Conservation (phyloP, 306 rosid genomes). For the Vicia villosa region DNA sequence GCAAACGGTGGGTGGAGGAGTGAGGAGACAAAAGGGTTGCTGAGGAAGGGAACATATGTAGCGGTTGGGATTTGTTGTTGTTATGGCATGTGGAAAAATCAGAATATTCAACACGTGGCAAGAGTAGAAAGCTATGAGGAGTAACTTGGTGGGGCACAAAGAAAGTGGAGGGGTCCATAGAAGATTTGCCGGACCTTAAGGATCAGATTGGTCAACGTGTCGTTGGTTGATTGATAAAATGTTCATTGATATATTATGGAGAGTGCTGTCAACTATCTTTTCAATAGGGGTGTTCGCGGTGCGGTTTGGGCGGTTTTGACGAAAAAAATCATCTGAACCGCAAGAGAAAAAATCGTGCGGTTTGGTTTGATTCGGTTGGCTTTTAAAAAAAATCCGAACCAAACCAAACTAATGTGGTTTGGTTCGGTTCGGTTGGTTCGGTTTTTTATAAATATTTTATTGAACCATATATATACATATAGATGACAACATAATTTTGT, state of each 20-base stretch:
- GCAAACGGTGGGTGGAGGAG: not conserved
- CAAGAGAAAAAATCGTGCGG: too few relatives aligned
- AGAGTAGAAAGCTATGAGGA: not conserved
- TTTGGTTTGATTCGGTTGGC: too few relatives aligned
- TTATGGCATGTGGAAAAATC: not conserved
- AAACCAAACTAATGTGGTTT: too few relatives aligned
- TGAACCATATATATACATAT: too few relatives aligned
- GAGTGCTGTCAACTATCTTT: not conserved
- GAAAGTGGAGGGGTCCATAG: slow-evolving; percentile 45
- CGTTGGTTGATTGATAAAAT: not conserved
- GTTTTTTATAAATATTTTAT: too few relatives aligned
- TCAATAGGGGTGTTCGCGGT: too few relatives aligned
- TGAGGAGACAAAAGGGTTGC: not conserved
- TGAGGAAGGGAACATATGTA: slow-evolving; percentile 44
- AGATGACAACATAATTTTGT: too few relatives aligned
- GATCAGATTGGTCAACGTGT: slow-evolving; percentile 33
- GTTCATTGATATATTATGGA: not conserved
- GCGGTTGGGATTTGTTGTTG: slow-evolving; percentile 14
- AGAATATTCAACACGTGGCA: not conserved
- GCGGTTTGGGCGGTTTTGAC: too few relatives aligned
- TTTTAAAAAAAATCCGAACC: too few relatives aligned
- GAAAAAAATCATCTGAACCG: too few relatives aligned
- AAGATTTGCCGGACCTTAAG: slow-evolving; percentile 25
- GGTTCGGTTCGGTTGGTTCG: too few relatives aligned
- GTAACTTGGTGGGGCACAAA: slow-evolving; percentile 35